Evolutionary conservation across 805 yeast species (phyloP), one percentile per base, ranked within the genome.

Genomic region (Candida golubevii): DNA sequence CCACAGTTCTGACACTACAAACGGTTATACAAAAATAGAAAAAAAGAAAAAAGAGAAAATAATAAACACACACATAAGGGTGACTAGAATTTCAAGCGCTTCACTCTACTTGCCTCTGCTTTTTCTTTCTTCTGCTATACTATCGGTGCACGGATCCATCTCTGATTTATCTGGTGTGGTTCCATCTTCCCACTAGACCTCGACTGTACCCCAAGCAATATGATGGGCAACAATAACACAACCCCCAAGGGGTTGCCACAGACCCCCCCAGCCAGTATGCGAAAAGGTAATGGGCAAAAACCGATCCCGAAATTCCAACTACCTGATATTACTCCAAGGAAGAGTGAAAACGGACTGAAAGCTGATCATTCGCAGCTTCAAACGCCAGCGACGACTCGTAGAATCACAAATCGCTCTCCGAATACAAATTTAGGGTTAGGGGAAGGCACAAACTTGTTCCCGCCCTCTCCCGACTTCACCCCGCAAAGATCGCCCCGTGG

Each of bases 401-500:
- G 23, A 13, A 27, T 42, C 26, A 23, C 41, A 26, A 39, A 32
- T 26, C 15, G 27, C n/a, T 27, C 50, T 10, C 44, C 42, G 13
- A 15, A 28, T 27, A 41, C 37, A 23, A 28, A 31, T 32, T 9
- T 32, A 8, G 26, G 29, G 26, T 15, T 12, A 26, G 18, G 12
- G 8, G 18, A 36, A 7, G 44, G 39, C 36, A n/a, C 40, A 33
- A 33, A 47, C n/a, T 34, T 39, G 9, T 45, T 54, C 29, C 62
- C 65, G 18, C 50, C 56, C 8, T 57, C 68, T 7, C 69, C 69
- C 2, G 67, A 62, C 33, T 54, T 55, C 53, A 65, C 69, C 9
- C 71, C 71, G 3, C 63, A 60, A 15, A 54, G 54, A 31, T 59
- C 66, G n/a, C 66, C 66, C 7, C 41, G 49, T 6, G 46, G 43